These are phyloP conservation scores for Ramalina intermedia DNA, from an alignment of 495 filamentous ascomycete species.

Conservation along the genomic window DNA sequence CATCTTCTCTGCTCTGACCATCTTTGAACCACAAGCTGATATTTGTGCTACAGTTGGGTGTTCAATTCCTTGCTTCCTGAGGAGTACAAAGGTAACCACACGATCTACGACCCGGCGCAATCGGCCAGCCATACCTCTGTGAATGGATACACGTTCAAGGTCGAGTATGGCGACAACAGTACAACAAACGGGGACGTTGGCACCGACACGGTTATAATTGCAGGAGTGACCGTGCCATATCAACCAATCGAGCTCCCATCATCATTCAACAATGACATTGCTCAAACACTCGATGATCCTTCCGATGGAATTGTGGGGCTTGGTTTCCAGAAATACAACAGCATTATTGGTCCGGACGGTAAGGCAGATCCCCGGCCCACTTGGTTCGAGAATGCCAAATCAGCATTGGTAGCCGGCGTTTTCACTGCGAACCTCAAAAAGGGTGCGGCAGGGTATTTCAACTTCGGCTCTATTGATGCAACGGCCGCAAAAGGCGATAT, in stretches of 20 bases:
- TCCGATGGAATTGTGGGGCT: conserved; percentile 68
- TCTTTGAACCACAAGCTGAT: not conserved
- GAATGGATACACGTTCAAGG: conserved; percentile 40
- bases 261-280: conserved; percentile 45
- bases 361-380: conserved; percentile 29
- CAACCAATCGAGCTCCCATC: conserved; percentile 64
- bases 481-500: conserved; percentile 49
- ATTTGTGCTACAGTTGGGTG: conserved; percentile 43
- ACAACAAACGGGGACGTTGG: conserved; percentile 51
- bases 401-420: conserved; percentile 47
- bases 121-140: conserved; percentile 40
- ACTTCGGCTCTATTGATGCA: conserved; percentile 59
- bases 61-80: conserved; percentile 50
- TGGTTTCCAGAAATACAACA: conserved; percentile 60
- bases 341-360: conserved; percentile 41
- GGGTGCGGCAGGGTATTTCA: conserved; percentile 50
- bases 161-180: conserved; percentile 65
- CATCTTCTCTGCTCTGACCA: conserved; percentile 25
- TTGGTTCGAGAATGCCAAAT: conserved; percentile 66
- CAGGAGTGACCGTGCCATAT: conserved; percentile 46
- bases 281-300: conserved; percentile 3
- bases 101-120: conserved; percentile 45
- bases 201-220: conserved; percentile 59
- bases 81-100: conserved; percentile 32
- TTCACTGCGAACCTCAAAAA: conserved; percentile 58